These are phyloP conservation scores for Ustilago tritici DNA, from an alignment of 1,284 basidiomycete species.

Conservation along the genomic window DNA sequence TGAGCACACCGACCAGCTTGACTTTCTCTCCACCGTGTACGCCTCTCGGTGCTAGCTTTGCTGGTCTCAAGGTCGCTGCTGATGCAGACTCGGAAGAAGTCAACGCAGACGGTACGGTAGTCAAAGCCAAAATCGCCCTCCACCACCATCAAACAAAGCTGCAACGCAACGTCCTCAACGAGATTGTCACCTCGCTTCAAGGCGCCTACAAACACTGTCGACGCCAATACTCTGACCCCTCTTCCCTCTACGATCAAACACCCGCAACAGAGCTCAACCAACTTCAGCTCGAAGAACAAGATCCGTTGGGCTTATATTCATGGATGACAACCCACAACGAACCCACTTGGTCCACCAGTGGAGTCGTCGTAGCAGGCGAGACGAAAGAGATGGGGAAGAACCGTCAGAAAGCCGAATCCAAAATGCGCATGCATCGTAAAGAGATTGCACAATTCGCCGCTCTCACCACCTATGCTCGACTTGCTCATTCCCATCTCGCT, in stretches of 20 bases:
- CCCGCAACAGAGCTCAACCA: not conserved
- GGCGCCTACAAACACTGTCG: conserved; percentile 26
- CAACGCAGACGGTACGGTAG: conserved; percentile 1
- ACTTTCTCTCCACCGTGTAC: conserved; percentile 11
- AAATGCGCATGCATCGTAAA: conserved; percentile 35
- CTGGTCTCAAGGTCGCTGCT: not conserved
- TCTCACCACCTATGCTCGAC: conserved; percentile 10
- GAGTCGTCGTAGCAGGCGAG: conserved; percentile 16
- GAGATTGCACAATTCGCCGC: conserved; percentile 28
- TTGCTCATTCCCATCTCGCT: conserved; percentile 8
- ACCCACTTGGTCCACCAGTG: not conserved
- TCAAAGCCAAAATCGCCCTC: conserved; percentile 14
- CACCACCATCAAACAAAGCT: conserved; percentile 35
- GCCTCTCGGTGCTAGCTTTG: not conserved
- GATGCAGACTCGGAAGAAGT: not conserved
- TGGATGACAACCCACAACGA: conserved; percentile 4
- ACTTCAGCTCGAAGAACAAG: not conserved
- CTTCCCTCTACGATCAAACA: not conserved
- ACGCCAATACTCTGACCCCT: conserved; percentile 13
- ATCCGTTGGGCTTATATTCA: not conserved
- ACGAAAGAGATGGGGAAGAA: conserved; percentile 38
- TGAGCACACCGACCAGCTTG: conserved; percentile 4
- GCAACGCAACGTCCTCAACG: conserved; percentile 31
- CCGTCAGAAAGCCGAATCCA: conserved; percentile 31
- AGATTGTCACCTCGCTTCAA: conserved; percentile 23